Base-by-base conservation (phyloP, 768 basidiomycete species). In the Holtermannia corniformis region DNA sequence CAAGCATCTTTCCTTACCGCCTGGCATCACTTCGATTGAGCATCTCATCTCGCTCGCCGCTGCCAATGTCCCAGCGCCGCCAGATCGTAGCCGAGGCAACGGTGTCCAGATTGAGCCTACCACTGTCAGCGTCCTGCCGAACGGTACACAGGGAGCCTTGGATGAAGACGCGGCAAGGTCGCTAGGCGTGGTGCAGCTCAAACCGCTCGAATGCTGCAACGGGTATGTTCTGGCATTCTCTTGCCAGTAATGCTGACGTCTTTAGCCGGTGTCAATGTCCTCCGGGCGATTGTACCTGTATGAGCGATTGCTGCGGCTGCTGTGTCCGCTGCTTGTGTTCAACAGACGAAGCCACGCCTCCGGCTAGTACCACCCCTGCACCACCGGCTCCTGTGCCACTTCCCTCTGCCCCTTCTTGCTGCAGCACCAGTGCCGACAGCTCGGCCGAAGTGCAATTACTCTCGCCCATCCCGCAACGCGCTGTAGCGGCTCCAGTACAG, bases 241-340 rank as follows among this genome's bases (percentile, higher is more conserved):
- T 22, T 53, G 53, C 51, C 51, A 27, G 25, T 24, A 28, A 5
- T 41, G 41, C 14, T 23, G 26, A 48, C 22, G n/a, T n/a, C 21
- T 27, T 24, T 32, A 57, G 56, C 5, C 57, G 70, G 28, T 73
- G 72, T 52, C 63, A 66, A 44, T 72, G 72, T 52, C 42, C 62
- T 2, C 62, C 68, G 1, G 70, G 70, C 2, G 43, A 66, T 25
- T 73, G 72, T 44, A 60, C 58, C 2, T 73, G 72, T 51, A 60
- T 64, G 51, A 59, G 63, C 26, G 69, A 71, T 5, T 72, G 72
- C 51, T 73, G 72, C 50, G 71, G 71, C 2, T 72, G 71, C 45
- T 71, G 70, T 50, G 47, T 63, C 7, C 56, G 64, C 23, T 71
- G 70, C 52, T 55, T 58, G 11, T 71, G 70, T 42, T n/a, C n/a